phyloP scores from a whole-genome alignment of 2,329 filamentous ascomycete species.

The Neophaeococcomyces aloes region DNA sequence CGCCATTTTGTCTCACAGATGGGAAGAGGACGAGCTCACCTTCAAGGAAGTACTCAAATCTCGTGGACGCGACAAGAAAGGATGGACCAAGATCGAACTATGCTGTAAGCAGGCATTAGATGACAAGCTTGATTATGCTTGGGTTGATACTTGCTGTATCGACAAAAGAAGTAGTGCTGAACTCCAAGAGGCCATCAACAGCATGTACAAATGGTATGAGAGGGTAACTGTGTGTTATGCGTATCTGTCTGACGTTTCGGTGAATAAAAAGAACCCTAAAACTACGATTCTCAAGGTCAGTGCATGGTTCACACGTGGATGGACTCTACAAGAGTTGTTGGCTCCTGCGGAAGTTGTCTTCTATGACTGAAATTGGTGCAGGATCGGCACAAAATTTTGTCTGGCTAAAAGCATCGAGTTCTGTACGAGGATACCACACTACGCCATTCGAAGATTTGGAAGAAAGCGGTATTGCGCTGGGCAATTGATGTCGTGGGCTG shows the following conservation, averaged over 20 bases:
- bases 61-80: conserved; percentile 2
- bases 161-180: conserved; percentile 19
- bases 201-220: conserved; percentile 17
- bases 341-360: conserved; percentile 24
- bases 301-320: conserved; percentile 11
- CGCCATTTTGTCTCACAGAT: conserved; percentile 28
- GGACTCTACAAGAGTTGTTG: conserved; percentile 17
- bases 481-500: conserved; percentile 23
- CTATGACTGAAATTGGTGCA: conserved; percentile 18
- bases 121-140: conserved; percentile 4
- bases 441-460: conserved; percentile 14
- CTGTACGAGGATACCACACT: conserved; percentile 19
- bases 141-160: conserved; percentile 22
- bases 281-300: conserved; percentile 1
- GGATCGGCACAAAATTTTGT: conserved; percentile 21
- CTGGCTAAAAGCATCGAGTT: conserved; percentile 20
- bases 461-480: conserved; percentile 6
- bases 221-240: conserved; percentile 12
- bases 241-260: conserved; percentile 15
- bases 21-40: conserved; percentile 19
- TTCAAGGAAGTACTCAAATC: conserved; percentile 5
- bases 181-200: conserved; percentile 11
- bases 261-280: conserved; percentile 4
- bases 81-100: conserved; percentile 5
- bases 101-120: neutral